Evolutionary conservation across 2,329 filamentous ascomycete species (phyloP), one percentile per base, ranked within the genome.

Genomic region (Phialophora expanda): DNA sequence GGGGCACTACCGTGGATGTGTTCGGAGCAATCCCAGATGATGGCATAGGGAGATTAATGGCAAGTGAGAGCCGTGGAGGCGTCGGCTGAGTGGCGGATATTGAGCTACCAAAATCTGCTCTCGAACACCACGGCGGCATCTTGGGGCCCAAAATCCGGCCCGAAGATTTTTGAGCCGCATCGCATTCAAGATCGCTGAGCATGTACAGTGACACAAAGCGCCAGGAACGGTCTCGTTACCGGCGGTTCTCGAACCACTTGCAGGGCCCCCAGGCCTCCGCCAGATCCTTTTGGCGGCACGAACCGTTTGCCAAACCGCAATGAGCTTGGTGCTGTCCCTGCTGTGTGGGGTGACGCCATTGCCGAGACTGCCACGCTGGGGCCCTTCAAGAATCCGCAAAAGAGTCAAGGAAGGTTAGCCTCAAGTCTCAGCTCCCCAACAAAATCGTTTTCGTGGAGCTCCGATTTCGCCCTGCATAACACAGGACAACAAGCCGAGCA

Each of bases 1-100:
- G 80, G 68, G 87, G 86, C 70, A 90, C 92, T 34, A 96, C 90
- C 0, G 83, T 94, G 26, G 90, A 87, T 70, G 76, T 92, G 30
- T 67, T 64, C 62, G 67, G 62, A 41, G 48, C 53, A 12, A 56
- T 56, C 7, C 59, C 67, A 12, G 58, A 65, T 14, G 61, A 62
- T 3, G 62, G 65, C 4, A 54, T 17, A 14, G 67, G 67, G 34
- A 60, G 60, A 46, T 46, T 69, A 41, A 34, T 69, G 11, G 60
- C 60, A 28, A 66, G 62, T 44, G 48, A 50, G 32, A 62, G 56
- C 24, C 58, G 58, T 54, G 58, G 58, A 50, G 44, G 57, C 22
- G 58, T 54, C 14, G 48, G 30, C 8, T 54, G 32, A 61, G 9
- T 20, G n/a, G 26, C 20, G 48, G 48, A 24, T 24, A 53, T 53